phyloP scores from a whole-genome alignment of 1,284 basidiomycete species.

The Sanghuangporus baumii region DNA sequence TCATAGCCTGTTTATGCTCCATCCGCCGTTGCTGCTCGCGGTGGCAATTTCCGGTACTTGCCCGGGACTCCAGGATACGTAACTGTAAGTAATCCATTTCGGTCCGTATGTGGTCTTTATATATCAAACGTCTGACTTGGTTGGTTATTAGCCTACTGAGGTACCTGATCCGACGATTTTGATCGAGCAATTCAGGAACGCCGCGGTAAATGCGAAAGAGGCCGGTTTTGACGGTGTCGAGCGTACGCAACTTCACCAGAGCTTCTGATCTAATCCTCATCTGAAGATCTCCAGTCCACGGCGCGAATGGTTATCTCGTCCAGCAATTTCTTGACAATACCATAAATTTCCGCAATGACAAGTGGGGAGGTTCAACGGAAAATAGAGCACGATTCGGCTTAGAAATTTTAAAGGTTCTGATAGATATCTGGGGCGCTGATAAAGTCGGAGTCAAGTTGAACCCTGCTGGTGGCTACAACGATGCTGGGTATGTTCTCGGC shows the following conservation, averaged over 20 bases:
- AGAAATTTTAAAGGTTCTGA: constrained; percentile 42
- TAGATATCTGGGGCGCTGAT: constrained; percentile 42
- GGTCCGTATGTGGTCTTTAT: neutral
- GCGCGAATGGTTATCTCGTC: constrained; percentile 45
- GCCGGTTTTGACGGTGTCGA: constrained; percentile 68
- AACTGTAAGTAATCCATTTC: constrained; percentile 25
- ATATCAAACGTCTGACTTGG: neutral
- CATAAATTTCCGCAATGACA: constrained; percentile 54
- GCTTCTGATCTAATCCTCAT: neutral
- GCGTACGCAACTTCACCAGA: constrained; percentile 24
- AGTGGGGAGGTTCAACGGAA: constrained; percentile 53
- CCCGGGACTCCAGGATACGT: constrained; percentile 32
- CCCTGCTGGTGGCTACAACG: constrained; percentile 45
- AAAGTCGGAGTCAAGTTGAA: constrained; percentile 46
- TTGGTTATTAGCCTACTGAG: constrained; percentile 32
- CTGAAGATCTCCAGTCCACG: constrained; percentile 31
- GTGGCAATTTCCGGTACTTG: constrained; percentile 35
- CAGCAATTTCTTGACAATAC: constrained; percentile 51
- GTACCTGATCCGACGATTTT: constrained; percentile 37
- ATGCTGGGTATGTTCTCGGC: constrained; percentile 30
- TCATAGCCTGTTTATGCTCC: constrained; percentile 32
- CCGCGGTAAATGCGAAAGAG: constrained; percentile 48
- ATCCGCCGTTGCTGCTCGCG: constrained; percentile 33
- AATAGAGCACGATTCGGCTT: constrained; percentile 52
- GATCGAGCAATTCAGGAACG: constrained; percentile 41